A percentile compares a stretch with the other conserved stretches of the same genome.
Evolutionary conservation across 306 rosid genomes (phyloP).

Genomic region (Glycine latifolia): DNA sequence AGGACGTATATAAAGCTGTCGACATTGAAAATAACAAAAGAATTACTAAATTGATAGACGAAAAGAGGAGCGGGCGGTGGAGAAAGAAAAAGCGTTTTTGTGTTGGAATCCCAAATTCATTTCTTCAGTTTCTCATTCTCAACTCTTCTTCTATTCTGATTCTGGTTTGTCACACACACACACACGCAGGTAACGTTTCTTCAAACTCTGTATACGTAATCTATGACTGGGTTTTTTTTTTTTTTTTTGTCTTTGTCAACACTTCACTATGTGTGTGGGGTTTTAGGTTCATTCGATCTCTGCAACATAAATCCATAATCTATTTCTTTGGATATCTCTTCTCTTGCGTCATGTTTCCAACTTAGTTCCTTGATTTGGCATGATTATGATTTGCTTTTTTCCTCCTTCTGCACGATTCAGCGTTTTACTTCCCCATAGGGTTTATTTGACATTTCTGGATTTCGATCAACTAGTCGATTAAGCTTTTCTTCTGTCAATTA

Average conservation of each 20-base stretch:
- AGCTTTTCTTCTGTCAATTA: not conserved
- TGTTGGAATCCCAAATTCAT: conserved; percentile 11
- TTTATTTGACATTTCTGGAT: conserved; percentile 22
- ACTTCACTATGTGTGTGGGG: conserved; percentile 7
- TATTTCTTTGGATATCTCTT: not conserved
- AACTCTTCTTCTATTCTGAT: not conserved
- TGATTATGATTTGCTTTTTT: conserved; percentile 41
- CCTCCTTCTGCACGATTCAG: not conserved
- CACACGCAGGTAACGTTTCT: not conserved
- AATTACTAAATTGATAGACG: not conserved
- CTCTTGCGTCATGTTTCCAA: not conserved
- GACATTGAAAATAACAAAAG: not conserved
- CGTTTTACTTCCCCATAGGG: conserved; percentile 12
- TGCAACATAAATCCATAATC: not conserved
- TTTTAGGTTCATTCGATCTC: conserved; percentile 43
- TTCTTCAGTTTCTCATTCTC: not conserved
- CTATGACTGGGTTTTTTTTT: not conserved
- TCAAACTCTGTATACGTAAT: no score
- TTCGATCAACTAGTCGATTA: not conserved
- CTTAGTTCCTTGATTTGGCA: not conserved
- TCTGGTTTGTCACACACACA: not conserved
- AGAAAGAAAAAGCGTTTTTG: not conserved
- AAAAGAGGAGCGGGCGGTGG: conserved; percentile 6
- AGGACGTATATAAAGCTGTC: not conserved
- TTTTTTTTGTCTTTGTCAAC: conserved; percentile 1